Evolutionary conservation across 805 yeast genomes (phyloP).

Genomic region (Yarrowia sp.): DNA sequence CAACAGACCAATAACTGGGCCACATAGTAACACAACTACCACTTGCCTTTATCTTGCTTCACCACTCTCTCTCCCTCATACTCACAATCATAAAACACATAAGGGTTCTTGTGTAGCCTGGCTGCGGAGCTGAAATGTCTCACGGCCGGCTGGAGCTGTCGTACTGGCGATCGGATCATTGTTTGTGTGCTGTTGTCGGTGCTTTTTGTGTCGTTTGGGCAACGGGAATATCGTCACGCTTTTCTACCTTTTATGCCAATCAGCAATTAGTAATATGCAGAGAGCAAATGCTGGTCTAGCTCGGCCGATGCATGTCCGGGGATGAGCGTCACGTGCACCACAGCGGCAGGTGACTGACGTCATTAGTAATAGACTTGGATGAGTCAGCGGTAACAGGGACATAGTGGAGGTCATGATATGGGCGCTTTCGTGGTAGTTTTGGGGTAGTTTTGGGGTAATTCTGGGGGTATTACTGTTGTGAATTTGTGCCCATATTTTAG

Average conservation of each 20-base stretch:
- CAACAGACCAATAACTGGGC: no score
- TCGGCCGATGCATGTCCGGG: constrained; percentile 5
- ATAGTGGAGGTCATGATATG: no score
- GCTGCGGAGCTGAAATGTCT: neutral
- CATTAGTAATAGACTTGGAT: no score
- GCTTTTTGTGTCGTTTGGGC: neutral
- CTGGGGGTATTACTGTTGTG: no score
- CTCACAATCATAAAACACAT: constrained; percentile 33
- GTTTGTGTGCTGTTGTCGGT: neutral
- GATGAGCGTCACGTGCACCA: neutral
- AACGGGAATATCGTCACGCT: no score
- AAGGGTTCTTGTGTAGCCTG: constrained; percentile 30
- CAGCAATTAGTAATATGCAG: constrained; percentile 9
- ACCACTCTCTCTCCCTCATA: neutral
- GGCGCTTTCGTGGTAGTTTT: no score
- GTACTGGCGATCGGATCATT: neutral
- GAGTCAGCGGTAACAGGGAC: no score
- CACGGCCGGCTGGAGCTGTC: neutral
- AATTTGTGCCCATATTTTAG: no score
- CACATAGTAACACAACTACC: no score
- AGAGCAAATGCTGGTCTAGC: neutral
- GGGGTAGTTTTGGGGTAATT: no score
- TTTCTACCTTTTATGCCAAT: neutral
- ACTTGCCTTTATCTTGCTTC: no score
- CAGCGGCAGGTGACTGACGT: neutral